Base-by-base conservation (phyloP, 768 basidiomycete genomes). In the Favolaschia claudopus region DNA sequence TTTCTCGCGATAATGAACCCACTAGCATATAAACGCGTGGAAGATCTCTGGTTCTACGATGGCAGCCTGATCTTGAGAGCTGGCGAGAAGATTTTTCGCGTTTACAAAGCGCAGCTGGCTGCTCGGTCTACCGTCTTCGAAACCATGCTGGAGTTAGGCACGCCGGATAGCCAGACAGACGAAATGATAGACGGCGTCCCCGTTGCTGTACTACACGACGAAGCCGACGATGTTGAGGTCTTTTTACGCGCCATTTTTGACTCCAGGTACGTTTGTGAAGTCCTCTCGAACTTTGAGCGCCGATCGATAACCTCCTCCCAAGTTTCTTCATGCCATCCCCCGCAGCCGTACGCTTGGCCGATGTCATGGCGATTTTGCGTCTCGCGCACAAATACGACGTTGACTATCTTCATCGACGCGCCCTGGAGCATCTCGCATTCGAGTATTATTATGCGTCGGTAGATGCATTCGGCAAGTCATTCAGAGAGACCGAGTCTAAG, bases 21-120 rank as follows among this genome's bases (percentile, higher is more conserved):
- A n/a, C 12, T 36, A 39, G 38, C 34, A 19, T n/a, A 31, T 34
- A 45, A n/a, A 13, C 49, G 50, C 15, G 42, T 45, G 27, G 32
- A 47, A 45, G 57, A 59, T 28, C 45, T 50, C 10, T 52, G 57
- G 57, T 52, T 58, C 20, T 40, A 37, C 19, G 47, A 58, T 14
- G 57, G 39, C 24, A 58, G 20, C 12, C 33, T 58, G 17, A 22
- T 58, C 49, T 15, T 58, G 15, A 47, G 40, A 15, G 33, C 43
- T 7, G 29, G 27, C 17, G 22, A 44, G 19, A 45, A 32, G 25
- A 36, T 58, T 4, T 58, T 58, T 33, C 32, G 37, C 27, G 49
- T 52, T 5, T 52, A 17, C 7, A 58, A 52, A 33, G 48, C 45
- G 5, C 20, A 43, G 7, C 31, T 58, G 33, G 57, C 49, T 4